Percentiles rank a stretch among this genome's conserved stretches.
These are phyloP conservation scores for Monosporozyma aerobia DNA, from an alignment of 805 yeast species.

Conservation along the genomic window DNA sequence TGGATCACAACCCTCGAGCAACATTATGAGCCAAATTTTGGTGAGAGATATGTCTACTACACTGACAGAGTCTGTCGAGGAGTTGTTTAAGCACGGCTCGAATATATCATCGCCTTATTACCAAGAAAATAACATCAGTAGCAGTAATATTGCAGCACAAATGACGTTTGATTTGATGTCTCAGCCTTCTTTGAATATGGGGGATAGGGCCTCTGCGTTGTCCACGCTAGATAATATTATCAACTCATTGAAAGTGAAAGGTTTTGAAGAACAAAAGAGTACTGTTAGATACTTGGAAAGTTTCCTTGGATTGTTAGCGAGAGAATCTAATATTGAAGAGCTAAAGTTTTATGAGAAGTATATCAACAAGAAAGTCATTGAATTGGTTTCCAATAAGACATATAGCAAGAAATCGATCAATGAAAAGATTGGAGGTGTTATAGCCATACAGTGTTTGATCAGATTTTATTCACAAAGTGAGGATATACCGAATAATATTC, in stretches of 20 bases:
- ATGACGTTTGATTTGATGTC: not conserved
- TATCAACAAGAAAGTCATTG: conserved; percentile 74
- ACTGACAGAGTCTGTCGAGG: not conserved
- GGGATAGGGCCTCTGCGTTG: conserved; percentile 3
- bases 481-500: conserved; percentile 73
- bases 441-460: conserved; percentile 78
- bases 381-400: conserved; percentile 42
- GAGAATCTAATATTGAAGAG: conserved; percentile 72
- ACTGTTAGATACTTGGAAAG: conserved; percentile 60
- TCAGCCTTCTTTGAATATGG: not conserved
- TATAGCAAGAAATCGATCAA: conserved; percentile 33
- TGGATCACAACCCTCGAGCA: not conserved
- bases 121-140: not conserved
- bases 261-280: conserved; percentile 22
- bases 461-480: conserved; percentile 71
- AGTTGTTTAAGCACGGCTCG: not conserved
- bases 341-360: conserved; percentile 68
- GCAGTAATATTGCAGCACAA: not conserved
- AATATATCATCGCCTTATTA: not conserved
- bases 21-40: not conserved
- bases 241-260: conserved; percentile 24
- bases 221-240: conserved; percentile 27
- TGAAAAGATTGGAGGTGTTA: conserved; percentile 75
- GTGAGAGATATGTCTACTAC: not conserved
- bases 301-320: conserved; percentile 57